A percentile compares a stretch with the other conserved stretches of the same genome.
Evolutionary conservation across 2,329 filamentous ascomycete species (phyloP).

Genomic region (Cadophora sp.): DNA sequence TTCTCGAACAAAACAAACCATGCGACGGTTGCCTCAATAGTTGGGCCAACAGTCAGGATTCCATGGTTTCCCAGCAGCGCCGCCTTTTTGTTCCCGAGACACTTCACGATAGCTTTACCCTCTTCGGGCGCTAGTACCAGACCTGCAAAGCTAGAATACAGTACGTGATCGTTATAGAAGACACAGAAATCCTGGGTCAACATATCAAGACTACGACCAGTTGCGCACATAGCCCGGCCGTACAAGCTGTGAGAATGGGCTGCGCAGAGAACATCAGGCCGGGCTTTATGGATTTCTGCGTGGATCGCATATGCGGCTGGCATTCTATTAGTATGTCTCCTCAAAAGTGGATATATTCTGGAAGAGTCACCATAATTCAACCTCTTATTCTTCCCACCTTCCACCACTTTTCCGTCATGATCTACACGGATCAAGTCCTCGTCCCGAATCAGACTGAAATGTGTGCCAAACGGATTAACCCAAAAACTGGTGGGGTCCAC

Average conservation of each 20-base stretch:
- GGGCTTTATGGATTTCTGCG: too few species aligned
- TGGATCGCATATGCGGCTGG: too few species aligned
- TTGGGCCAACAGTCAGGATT: conserved; percentile 54
- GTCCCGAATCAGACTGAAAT: conserved; percentile 46
- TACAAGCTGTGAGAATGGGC: too few species aligned
- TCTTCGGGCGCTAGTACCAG: conserved; percentile 58
- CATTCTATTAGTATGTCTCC: too few species aligned
- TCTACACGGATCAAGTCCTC: conserved; percentile 70
- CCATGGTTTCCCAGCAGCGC: conserved; percentile 59
- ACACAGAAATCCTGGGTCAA: conserved; percentile 51
- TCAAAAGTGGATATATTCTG: too few species aligned
- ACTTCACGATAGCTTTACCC: conserved; percentile 53
- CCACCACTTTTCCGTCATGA: conserved; percentile 64
- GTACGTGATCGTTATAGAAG: conserved; percentile 50
- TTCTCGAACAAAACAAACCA: conserved; percentile 58
- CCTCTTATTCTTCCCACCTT: conserved; percentile 57
- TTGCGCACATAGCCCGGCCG: too few species aligned
- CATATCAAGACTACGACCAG: too few species aligned
- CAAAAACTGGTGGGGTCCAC: conserved; percentile 31
- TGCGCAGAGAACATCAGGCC: too few species aligned
- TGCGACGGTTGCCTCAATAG: conserved; percentile 56
- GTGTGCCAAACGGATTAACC: conserved; percentile 45
- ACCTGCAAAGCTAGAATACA: conserved; percentile 53
- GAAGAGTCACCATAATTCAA: too few species aligned
- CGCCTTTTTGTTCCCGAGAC: conserved; percentile 55